Percentiles rank a stretch among this genome's conserved stretches.
These are phyloP conservation scores for Recurvomyces mirabilis DNA, from an alignment of 495 filamentous ascomycete species.

Conservation along the genomic window DNA sequence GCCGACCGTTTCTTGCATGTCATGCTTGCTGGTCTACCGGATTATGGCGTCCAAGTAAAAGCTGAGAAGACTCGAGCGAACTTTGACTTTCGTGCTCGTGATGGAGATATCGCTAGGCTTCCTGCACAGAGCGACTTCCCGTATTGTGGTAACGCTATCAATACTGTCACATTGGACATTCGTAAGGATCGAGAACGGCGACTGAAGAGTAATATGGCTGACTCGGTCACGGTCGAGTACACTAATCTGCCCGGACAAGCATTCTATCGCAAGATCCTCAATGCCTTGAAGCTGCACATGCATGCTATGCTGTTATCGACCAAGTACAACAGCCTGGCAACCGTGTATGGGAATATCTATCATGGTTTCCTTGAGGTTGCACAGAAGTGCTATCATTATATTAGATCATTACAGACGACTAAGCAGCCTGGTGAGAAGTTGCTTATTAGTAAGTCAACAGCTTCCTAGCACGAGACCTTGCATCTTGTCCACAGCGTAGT, in stretches of 20 bases:
- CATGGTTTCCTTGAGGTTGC: slow-evolving; percentile 63
- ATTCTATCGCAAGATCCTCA: slow-evolving; percentile 71
- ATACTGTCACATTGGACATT: slow-evolving; percentile 67
- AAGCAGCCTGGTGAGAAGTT: slow-evolving; percentile 45
- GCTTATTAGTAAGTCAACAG: slow-evolving; percentile 46
- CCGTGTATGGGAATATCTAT: slow-evolving; percentile 63
- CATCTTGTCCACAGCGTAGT: no score
- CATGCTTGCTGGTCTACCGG: slow-evolving; percentile 67
- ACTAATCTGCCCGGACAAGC: slow-evolving; percentile 55
- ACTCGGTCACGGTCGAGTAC: slow-evolving; percentile 70
- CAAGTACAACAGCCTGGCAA: slow-evolving; percentile 55
- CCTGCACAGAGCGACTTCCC: slow-evolving; percentile 51
- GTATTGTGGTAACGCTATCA: slow-evolving; percentile 73
- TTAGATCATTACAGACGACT: slow-evolving; percentile 44
- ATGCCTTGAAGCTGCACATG: slow-evolving; percentile 72
- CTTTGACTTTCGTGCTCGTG: slow-evolving; percentile 56
- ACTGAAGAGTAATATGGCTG: slow-evolving; percentile 36
- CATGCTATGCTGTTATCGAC: slow-evolving; percentile 87
- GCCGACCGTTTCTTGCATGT: slow-evolving; percentile 59
- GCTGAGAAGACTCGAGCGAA: slow-evolving; percentile 73
- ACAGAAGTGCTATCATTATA: slow-evolving; percentile 75
- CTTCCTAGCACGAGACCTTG: no score
- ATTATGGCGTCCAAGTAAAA: slow-evolving; percentile 73
- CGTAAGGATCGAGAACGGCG: slow-evolving; percentile 45
- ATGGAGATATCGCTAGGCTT: slow-evolving; percentile 41